phyloP scores from a whole-genome alignment of 2,329 filamentous ascomycete genomes.

The Ploettnerulaceae sp. region DNA sequence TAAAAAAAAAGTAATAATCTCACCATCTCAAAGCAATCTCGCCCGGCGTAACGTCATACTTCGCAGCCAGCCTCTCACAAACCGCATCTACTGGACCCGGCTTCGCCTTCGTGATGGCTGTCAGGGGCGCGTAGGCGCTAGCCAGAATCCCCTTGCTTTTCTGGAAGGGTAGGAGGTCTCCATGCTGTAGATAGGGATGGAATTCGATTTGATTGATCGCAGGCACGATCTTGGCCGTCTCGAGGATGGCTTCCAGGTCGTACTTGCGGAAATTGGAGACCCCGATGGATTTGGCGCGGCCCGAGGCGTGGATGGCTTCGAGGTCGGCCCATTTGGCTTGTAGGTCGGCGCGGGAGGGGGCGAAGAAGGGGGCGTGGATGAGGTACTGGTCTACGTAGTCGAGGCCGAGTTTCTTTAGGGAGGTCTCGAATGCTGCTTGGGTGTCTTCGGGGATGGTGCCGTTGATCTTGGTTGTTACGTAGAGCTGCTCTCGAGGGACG shows the following conservation, averaged over 20 bases:
- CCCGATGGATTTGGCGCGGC: constrained; percentile 65
- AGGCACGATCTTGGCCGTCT: constrained; percentile 57
- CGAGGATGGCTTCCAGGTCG: constrained; percentile 51
- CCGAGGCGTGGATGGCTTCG: constrained; percentile 62
- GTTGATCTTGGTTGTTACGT: constrained; percentile 57
- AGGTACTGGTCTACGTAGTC: constrained; percentile 71
- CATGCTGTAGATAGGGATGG: constrained; percentile 70
- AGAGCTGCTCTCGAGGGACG: constrained; percentile 63
- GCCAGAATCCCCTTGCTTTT: constrained; percentile 52
- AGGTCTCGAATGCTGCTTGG: constrained; percentile 47
- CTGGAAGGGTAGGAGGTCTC: constrained; percentile 52
- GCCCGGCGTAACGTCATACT: constrained; percentile 52
- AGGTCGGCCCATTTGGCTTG: constrained; percentile 56
- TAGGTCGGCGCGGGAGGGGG: constrained; percentile 45
- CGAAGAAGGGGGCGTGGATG: constrained; percentile 54
- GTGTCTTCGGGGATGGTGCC: constrained; percentile 34
- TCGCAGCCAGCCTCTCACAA: constrained; percentile 48
- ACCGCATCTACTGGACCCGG: constrained; percentile 50
- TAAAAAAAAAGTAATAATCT: neutral
- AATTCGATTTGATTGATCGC: constrained; percentile 78
- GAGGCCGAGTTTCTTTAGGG: constrained; percentile 57
- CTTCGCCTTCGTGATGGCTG: constrained; percentile 43
- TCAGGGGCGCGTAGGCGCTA: constrained; percentile 52
- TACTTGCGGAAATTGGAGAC: constrained; percentile 67
- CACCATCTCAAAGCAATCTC: constrained; percentile 56